Evolutionary conservation across 768 basidiomycete species (phyloP), one percentile per base, ranked within the genome.

Genomic region (Phaeolepiota aurea): DNA sequence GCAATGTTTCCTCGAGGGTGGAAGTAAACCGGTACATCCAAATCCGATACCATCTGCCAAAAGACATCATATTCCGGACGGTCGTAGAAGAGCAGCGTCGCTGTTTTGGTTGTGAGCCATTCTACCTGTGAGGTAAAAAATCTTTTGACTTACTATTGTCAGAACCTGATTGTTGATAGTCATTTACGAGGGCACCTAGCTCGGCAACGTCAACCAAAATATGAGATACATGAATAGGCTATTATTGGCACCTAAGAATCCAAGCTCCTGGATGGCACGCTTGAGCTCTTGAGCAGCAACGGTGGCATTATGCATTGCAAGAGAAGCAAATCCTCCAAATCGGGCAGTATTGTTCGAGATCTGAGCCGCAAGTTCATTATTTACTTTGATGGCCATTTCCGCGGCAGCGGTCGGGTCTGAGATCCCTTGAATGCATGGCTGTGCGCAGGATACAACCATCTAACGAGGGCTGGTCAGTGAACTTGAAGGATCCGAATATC

Each of bases 221-320:
- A 20, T 10, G 33, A 31, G n/a, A n/a, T 16, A n/a, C n/a, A n/a
- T n/a, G n/a, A n/a, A n/a, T n/a, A n/a, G n/a, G n/a, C n/a, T n/a
- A n/a, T n/a, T n/a, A n/a, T 20, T 2, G 18, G 12, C 21, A 58
- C 62, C 67, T n/a, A 67, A 44, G 20, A 68, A 62, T 15, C 68
- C 68, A 1, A 69, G 57, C 30, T 69, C 59, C 7, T 54, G 45
- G 4, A 69, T 61, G 1, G 67, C 41, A 21, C 67, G 62, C 4
- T 57, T 57, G 13, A 71, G 50, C 35, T 71, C 67, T 14, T 55
- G 49, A 5, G 59, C 63, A 3, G 67, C 68, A 18, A 48, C 50
- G 1, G 62, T 60, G 13, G 67, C 64, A 37, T 71, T 63, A 32
- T 69, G 65, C 68, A 71, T 71, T 2, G 66, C 54, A 5, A 71